A percentile compares a stretch with the other conserved stretches of the same genome.
Evolutionary conservation across 305 asterid species (phyloP).

Genomic region (Ilex paraguariensis): DNA sequence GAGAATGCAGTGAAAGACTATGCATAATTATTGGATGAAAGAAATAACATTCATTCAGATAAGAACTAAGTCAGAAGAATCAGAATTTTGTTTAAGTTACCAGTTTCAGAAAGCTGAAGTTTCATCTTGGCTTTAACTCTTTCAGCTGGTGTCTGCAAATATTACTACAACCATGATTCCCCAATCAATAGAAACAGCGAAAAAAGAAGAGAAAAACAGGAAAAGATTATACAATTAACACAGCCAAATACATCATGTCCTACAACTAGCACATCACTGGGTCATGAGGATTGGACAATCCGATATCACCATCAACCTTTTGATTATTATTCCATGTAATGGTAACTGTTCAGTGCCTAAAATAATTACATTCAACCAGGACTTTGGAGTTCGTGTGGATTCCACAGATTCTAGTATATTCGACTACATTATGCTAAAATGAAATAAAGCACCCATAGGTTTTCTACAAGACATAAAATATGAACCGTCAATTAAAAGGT

Average conservation of each 20-base stretch:
- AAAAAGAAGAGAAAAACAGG: slow-evolving; percentile 3
- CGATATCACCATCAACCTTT: too few relatives aligned
- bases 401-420: too few relatives aligned
- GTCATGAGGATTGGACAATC: too few relatives aligned
- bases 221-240: background rate
- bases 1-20: background rate
- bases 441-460: too few relatives aligned
- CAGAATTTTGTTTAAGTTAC: slow-evolving; percentile 31
- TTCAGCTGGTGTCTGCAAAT: slow-evolving; percentile 67
- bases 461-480: too few relatives aligned
- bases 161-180: slow-evolving; percentile 9
- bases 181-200: slow-evolving; percentile 3
- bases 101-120: slow-evolving; percentile 81
- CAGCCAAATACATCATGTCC: background rate
- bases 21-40: background rate
- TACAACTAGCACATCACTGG: background rate
- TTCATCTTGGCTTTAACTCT: slow-evolving; percentile 93
- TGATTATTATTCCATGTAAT: too few relatives aligned
- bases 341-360: too few relatives aligned
- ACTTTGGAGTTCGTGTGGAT: too few relatives aligned
- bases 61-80: slow-evolving; percentile 2
- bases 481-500: too few relatives aligned
- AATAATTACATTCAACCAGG: too few relatives aligned
- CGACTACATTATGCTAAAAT: too few relatives aligned
- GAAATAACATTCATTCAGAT: background rate